phyloP scores from a whole-genome alignment of 1,139 yeast species.

The Geotrichum cucujoidarum region DNA sequence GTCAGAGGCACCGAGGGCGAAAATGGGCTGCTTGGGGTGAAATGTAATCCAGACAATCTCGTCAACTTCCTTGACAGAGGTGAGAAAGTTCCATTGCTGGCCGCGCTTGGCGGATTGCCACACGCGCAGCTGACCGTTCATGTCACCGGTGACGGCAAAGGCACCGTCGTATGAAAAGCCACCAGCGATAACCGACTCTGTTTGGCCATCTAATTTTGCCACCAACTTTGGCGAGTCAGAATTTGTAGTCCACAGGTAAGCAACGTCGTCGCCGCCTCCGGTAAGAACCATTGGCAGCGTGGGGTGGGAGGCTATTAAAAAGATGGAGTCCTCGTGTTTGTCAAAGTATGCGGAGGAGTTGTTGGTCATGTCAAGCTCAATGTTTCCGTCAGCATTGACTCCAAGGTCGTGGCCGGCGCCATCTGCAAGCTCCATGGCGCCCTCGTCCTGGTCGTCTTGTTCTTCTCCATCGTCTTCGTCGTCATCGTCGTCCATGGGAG shows the following conservation, averaged over 20 bases:
- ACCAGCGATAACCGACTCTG: conserved; percentile 81
- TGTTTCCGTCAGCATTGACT: conserved; percentile 36
- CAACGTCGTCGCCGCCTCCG: conserved; percentile 89
- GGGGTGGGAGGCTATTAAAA: conserved; percentile 75
- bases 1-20: conserved; percentile 92
- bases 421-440: conserved; percentile 23
- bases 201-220: conserved; percentile 69
- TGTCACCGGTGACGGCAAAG: conserved; percentile 81
- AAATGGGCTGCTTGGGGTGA: conserved; percentile 67
- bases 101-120: conserved; percentile 70
- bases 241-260: conserved; percentile 88
- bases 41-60: conserved; percentile 73
- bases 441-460: conserved; percentile 25
- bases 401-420: conserved; percentile 21
- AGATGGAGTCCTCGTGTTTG: conserved; percentile 78
- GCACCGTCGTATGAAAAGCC: conserved; percentile 80
- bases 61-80: conserved; percentile 78
- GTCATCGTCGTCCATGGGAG: conserved; percentile 22
- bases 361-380: conserved; percentile 75
- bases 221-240: conserved; percentile 76
- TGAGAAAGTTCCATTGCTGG: conserved; percentile 70
- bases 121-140: conserved; percentile 81
- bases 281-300: conserved; percentile 73
- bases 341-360: conserved; percentile 89
- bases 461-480: conserved; percentile 20